Percentiles rank a stretch among this genome's conserved stretches.
Evolutionary conservation across 768 basidiomycete genomes (phyloP).

Genomic region (Zangia roseola): DNA sequence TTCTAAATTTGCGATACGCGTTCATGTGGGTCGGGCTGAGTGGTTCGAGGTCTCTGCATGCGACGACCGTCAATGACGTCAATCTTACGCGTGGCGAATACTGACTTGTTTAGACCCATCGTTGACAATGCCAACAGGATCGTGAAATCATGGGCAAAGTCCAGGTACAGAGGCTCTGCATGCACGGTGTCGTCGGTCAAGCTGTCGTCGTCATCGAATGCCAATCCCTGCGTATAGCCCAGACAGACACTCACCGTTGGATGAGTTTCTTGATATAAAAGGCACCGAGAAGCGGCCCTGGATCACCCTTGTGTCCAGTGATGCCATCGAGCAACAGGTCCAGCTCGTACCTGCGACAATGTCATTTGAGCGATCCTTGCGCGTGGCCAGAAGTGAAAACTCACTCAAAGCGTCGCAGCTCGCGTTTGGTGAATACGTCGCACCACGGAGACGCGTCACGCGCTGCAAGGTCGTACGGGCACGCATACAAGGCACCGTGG

Average conservation of each 20-base stretch:
- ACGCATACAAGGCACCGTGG: conserved; percentile 42
- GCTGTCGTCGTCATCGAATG: conserved; percentile 13
- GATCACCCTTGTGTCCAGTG: conserved; percentile 32
- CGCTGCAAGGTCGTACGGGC: conserved; percentile 41
- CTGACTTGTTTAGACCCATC: conserved; percentile 37
- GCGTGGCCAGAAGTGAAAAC: no score
- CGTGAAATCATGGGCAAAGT: conserved; percentile 41
- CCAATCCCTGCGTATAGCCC: background rate
- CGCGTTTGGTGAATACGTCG: conserved; percentile 33
- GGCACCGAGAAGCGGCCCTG: conserved; percentile 37
- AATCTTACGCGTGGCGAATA: background rate
- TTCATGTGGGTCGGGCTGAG: conserved; percentile 29
- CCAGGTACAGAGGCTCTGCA: conserved; percentile 35
- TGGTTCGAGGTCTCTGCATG: conserved; percentile 30
- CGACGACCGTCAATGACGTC: background rate
- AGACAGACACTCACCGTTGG: conserved; percentile 29
- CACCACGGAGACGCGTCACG: conserved; percentile 39
- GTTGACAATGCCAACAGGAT: conserved; percentile 39
- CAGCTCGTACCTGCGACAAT: conserved; percentile 34
- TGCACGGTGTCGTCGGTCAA: conserved; percentile 32
- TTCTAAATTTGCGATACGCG: conserved; percentile 35
- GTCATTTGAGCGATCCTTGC: no score
- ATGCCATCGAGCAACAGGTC: conserved; percentile 35
- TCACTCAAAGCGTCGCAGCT: conserved; percentile 38
- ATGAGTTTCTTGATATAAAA: conserved; percentile 39